Conservation (phyloP, 306 rosid species). For the Cucurbita maxima region DNA sequence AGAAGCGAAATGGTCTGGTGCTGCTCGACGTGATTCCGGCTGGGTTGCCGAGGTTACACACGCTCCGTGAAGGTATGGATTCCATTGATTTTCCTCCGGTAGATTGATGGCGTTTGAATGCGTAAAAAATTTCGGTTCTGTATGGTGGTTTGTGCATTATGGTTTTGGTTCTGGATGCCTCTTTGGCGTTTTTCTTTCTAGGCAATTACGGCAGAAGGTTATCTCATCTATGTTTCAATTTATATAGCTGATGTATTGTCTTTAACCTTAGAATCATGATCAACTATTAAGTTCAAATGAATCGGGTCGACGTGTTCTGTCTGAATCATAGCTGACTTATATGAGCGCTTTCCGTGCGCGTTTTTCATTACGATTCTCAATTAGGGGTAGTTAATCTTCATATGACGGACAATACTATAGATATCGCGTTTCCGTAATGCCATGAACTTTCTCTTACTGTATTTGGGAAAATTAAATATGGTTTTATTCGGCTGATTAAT, state of each 20-base stretch:
- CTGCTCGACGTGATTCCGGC: conserved; percentile 62
- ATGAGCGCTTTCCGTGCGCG: background rate
- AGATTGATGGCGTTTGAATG: conserved; percentile 1
- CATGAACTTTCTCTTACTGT: background rate
- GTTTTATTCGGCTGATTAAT: background rate
- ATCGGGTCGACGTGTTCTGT: background rate
- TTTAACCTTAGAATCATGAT: background rate
- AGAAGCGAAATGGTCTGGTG: conserved; percentile 34
- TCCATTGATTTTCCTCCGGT: conserved; percentile 6
- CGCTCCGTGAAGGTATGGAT: conserved; percentile 73
- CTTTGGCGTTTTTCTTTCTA: background rate
- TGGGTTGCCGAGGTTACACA: conserved; percentile 73
- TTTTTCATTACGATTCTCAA: background rate
- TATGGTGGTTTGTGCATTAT: background rate
- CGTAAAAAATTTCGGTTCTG: background rate
- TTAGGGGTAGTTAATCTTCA: background rate
- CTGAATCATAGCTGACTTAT: background rate
- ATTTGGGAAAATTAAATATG: background rate
- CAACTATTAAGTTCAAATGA: background rate
- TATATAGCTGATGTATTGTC: background rate
- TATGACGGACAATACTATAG: background rate
- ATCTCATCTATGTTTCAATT: background rate
- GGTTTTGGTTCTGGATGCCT: background rate
- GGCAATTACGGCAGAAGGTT: background rate
- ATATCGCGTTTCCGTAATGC: background rate